Evolutionary conservation across 2,329 filamentous ascomycete species (phyloP), one percentile per base, ranked within the genome.

Genomic region (Eutypa lata): DNA sequence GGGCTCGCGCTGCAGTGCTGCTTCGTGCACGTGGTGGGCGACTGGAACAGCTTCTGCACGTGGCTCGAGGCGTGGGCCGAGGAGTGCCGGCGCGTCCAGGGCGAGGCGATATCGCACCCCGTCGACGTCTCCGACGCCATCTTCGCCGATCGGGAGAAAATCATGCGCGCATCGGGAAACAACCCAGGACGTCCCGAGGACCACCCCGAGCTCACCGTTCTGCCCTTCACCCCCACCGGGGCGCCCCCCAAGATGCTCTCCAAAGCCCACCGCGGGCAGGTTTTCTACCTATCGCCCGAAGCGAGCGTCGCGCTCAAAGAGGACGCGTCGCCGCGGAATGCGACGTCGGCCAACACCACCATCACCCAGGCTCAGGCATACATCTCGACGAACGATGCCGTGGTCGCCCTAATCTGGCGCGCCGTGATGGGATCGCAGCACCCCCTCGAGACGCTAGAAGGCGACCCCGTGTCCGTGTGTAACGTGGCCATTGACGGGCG

Each of bases 331-430:
- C 67, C 68, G 0, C 47, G 42, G 0, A 65, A 69, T 43, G 61
- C 66, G 1, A 61, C 60, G 2, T 57, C 58, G 0, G 63, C 61
- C 8, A 57, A 62, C 37, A 38, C 47, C 11, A 31, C 26, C 5
- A 6, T 10, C 10, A 10, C 5, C 38, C 18, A 11, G 4, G 38
- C 13, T 18, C 38, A 42, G 18, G 0, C 19, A 10, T 71, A 56
- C 47, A 56, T 71, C 2, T 69, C 67, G 2, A 71, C 66, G 33
- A 69, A 71, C 26, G 68, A 71, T 38, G 68, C 68, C n/a, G 57
- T 71, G 7, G 68, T 69, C 14, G 69, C 71, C 1, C 56, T 73
- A 7, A 62, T 74, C 50, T 73, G 71, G 71, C 68, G 49, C 58
- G 68, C 63, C 6, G 58, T 63, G 21, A 64, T 64, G 61, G 45